Base-by-base conservation (phyloP, 2,329 filamentous ascomycete genomes). In the Sporothrix variecibatus region DNA sequence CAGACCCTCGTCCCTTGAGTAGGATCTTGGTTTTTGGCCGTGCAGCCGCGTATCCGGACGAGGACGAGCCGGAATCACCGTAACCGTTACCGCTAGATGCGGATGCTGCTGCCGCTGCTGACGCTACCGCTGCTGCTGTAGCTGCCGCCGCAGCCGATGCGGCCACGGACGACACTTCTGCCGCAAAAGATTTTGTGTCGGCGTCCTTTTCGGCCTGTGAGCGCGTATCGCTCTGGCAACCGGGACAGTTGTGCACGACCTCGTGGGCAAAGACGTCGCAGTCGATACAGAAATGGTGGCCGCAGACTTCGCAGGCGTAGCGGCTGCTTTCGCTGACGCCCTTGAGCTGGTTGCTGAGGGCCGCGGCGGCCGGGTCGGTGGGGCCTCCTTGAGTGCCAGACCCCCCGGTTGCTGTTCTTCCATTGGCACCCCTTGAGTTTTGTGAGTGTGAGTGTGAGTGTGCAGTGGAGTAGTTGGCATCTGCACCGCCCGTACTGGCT, bases 201-300 rank as follows among this genome's bases (percentile, higher is more conserved):
- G 71, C 74, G 31, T 60, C 60, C 23, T 64, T 31, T 5, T 71
- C 72, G 23, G 53, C 72, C 5, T 64, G 40, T 31, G 75, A 49
- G 20, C 84, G 79, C 3, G 82, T 84, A 73, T 85, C 85, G 79
- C 87, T 88, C 82, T 90, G 92, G 81, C 96, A 99, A 0, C 95
- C 95, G 0, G 96, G 95, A 80, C 96, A 99, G 82, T 98, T 98
- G 81, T 99, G 95, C 71, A 97, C 89, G 15, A 97, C 90, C 83
- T 98, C 94, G 81, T 99, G 96, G 31, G 94, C 93, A 83, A 96
- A 98, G 31, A 98, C 90, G 82, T 99, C 96, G 82, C 96, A 99
- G 81, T 99, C 96, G 77, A 99, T 97, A 85, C 96, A 99, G 81
- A 98, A 99, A 83, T 98, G 95, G 75, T 93, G 91, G 2, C 88